Percentiles rank a stretch among this genome's conserved stretches.
Evolutionary conservation across 345 rosid genomes (phyloP).

Genomic region (Citrus unshiu): DNA sequence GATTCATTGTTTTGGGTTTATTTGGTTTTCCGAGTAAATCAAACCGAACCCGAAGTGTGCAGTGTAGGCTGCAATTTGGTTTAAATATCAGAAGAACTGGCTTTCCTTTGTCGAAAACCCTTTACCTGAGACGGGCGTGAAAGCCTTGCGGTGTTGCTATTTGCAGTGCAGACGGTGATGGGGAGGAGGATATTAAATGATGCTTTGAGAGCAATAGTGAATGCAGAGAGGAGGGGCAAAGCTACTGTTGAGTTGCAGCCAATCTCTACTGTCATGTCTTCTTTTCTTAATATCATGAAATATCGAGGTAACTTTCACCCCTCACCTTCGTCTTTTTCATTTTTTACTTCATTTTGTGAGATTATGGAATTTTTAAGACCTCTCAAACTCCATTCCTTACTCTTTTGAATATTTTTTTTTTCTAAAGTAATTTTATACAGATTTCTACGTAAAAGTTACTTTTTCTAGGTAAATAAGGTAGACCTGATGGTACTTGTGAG

Average conservation of each 20-base stretch:
- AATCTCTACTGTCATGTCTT: slow-evolving; percentile 76
- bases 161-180: slow-evolving; percentile 29
- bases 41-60: no score
- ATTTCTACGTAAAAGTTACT: no score
- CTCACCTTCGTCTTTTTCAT: no score
- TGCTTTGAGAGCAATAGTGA: slow-evolving; percentile 85
- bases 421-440: no score
- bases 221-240: slow-evolving; percentile 82
- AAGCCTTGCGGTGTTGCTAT: not conserved
- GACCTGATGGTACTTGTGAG: not conserved
- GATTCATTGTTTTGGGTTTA: no score
- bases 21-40: no score
- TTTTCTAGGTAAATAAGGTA: not conserved
- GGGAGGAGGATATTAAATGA: slow-evolving; percentile 87
- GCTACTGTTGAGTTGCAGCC: slow-evolving; percentile 76
- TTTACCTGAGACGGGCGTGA: not conserved
- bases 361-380: no score
- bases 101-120: not conserved
- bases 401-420: no score
- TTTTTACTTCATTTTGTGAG: no score
- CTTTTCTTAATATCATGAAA: slow-evolving; percentile 85
- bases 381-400: no score
- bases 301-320: slow-evolving; percentile 43
- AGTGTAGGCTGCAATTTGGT: no score
- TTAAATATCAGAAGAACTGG: no score